A percentile compares a stretch with the other conserved stretches of the same genome.
Conservation (phyloP, 2,329 filamentous ascomycete genomes). For the Aureobasidium lini region DNA sequence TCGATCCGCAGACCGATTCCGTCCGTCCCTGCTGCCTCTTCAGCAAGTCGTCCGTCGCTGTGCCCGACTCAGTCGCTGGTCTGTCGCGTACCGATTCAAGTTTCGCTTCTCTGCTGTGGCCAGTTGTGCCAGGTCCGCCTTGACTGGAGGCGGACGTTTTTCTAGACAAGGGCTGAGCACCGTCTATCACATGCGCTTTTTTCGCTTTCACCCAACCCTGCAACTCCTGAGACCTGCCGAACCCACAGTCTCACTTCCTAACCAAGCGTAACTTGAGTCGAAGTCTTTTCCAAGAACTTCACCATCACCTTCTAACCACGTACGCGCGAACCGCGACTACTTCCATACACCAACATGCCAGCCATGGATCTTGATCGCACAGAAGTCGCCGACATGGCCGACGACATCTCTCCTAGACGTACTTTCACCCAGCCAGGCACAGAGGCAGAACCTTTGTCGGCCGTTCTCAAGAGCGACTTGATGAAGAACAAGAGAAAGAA, state of each 20-base stretch:
- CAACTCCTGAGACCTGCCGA: neutral
- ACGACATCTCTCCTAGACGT: conserved; percentile 25
- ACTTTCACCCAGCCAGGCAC: conserved; percentile 17
- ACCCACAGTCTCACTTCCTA: neutral
- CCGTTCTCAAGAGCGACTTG: conserved; percentile 28
- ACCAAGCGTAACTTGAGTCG: too few relatives aligned
- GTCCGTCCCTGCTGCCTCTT: conserved; percentile 4
- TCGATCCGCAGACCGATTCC: neutral
- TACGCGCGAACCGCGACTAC: neutral
- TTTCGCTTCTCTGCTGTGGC: conserved; percentile 41
- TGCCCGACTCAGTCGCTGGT: conserved; percentile 9
- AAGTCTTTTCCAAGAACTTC: too few relatives aligned
- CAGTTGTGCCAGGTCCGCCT: conserved; percentile 42
- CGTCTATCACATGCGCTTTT: neutral
- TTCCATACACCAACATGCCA: conserved; percentile 22
- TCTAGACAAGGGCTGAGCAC: neutral
- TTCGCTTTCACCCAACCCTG: neutral
- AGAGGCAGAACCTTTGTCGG: conserved; percentile 19
- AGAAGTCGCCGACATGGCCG: conserved; percentile 21
- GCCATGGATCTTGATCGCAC: conserved; percentile 29
- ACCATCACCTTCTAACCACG: too few relatives aligned
- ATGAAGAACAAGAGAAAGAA: conserved; percentile 31
- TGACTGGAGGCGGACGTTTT: conserved; percentile 43
- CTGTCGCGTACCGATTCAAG: conserved; percentile 31
- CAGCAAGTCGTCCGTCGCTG: neutral